phyloP scores from a whole-genome alignment of 345 rosid species.

The Populus simonii region DNA sequence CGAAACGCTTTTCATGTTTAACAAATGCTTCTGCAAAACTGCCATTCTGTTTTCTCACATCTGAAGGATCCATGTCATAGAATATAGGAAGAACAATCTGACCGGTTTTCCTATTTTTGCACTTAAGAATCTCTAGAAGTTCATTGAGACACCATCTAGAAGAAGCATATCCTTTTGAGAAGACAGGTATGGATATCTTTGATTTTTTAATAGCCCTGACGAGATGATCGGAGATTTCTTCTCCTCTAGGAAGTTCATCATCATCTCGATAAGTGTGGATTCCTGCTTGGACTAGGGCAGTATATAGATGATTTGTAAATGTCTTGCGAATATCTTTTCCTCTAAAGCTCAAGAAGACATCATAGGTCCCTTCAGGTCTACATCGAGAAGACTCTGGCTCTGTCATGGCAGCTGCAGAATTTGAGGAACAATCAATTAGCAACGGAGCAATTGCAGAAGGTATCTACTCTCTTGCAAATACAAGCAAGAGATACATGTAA shows the following conservation, averaged over 20 bases:
- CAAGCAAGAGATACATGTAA: too few species aligned
- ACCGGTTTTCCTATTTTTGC: too few species aligned
- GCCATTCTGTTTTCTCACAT: too few species aligned
- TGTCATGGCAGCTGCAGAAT: not conserved
- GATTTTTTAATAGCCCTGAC: not conserved
- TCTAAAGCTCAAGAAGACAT: not conserved
- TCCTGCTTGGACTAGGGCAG: not conserved
- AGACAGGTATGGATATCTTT: not conserved
- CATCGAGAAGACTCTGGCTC: not conserved
- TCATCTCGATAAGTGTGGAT: not conserved
- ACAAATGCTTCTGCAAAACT: too few species aligned
- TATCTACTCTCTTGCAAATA: too few species aligned
- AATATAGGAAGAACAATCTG: too few species aligned
- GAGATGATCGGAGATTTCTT: not conserved
- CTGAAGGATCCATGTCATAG: too few species aligned
- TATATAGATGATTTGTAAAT: not conserved
- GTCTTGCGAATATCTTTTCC: not conserved
- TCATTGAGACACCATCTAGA: too few species aligned
- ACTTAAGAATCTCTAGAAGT: too few species aligned
- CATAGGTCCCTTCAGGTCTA: not conserved
- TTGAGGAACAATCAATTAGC: too few species aligned
- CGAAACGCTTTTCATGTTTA: too few species aligned
- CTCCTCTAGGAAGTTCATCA: not conserved
- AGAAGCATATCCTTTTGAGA: not conserved
- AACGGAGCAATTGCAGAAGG: too few species aligned